Evolutionary conservation across 306 rosid genomes (phyloP).

Genomic region (Lupinus albus): DNA sequence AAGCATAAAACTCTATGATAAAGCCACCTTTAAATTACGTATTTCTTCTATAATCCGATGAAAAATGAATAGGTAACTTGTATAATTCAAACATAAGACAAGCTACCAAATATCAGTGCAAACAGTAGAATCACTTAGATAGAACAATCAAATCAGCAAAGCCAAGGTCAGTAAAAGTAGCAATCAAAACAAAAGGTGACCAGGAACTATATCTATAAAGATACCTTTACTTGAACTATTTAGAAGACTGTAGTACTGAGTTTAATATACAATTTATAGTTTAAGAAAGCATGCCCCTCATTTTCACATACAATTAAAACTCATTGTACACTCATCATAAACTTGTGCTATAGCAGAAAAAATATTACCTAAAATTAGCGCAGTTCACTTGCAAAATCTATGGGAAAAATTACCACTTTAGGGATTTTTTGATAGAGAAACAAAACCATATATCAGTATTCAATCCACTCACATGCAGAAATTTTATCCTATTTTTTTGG

Average conservation of each 20-base stretch:
- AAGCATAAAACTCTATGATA: constrained; percentile 4
- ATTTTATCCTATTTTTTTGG: neutral
- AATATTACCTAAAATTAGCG: neutral
- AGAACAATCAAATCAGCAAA: constrained; percentile 14
- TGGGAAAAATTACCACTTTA: neutral
- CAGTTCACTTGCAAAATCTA: constrained; percentile 18
- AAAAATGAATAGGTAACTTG: constrained; percentile 23
- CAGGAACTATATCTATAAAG: neutral
- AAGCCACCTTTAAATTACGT: constrained; percentile 24
- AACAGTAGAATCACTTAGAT: constrained; percentile 3
- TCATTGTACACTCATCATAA: neutral
- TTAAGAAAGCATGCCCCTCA: constrained; percentile 5
- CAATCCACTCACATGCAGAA: neutral
- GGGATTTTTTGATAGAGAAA: constrained; percentile 12
- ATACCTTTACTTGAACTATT: neutral
- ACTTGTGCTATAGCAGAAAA: neutral
- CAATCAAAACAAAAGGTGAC: neutral
- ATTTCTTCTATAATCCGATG: neutral
- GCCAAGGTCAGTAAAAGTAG: neutral
- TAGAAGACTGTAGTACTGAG: neutral
- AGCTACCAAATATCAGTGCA: neutral
- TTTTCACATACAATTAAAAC: constrained; percentile 11
- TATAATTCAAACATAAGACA: neutral
- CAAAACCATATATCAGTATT: constrained; percentile 17
- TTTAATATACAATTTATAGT: neutral